These are phyloP conservation scores for Mortierella antarctica DNA, from an alignment of 192 early-diverging fungal species.

Conservation along the genomic window DNA sequence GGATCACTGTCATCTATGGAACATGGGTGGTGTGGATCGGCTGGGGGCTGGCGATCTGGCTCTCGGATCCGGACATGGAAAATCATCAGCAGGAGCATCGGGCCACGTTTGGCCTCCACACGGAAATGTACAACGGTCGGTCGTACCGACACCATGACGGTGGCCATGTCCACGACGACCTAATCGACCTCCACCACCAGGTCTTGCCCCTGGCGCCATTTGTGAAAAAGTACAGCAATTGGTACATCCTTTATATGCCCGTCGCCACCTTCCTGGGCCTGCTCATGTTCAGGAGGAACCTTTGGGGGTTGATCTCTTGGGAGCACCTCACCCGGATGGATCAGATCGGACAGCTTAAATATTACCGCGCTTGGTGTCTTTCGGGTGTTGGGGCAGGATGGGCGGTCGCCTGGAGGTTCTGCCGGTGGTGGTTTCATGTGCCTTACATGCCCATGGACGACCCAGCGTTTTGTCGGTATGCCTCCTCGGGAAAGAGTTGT, in stretches of 20 bases:
- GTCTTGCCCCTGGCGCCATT: slow-evolving; percentile 53
- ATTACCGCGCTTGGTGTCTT: slow-evolving; percentile 63
- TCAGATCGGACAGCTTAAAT: slow-evolving; percentile 51
- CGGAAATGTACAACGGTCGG: neutral
- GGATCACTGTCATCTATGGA: slow-evolving; percentile 65
- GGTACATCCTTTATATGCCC: slow-evolving; percentile 56
- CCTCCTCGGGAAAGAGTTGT: slow-evolving; percentile 43
- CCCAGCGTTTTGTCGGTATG: slow-evolving; percentile 41
- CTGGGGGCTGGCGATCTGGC: slow-evolving; percentile 59
- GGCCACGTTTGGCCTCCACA: slow-evolving; percentile 32
- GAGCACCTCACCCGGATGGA: slow-evolving; percentile 62
- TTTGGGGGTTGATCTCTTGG: slow-evolving; percentile 67
- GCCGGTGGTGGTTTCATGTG: slow-evolving; percentile 52
- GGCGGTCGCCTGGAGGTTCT: slow-evolving; percentile 56
- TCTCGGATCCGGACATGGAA: slow-evolving; percentile 52
- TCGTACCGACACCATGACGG: slow-evolving; percentile 9
- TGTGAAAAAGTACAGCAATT: slow-evolving; percentile 55
- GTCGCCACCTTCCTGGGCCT: slow-evolving; percentile 58
- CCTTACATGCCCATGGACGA: slow-evolving; percentile 52
- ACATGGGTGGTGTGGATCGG: slow-evolving; percentile 69
- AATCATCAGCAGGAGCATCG: slow-evolving; percentile 49
- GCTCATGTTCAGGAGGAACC: slow-evolving; percentile 60
- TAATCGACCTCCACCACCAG: slow-evolving; percentile 18
- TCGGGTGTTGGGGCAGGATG: slow-evolving; percentile 60
- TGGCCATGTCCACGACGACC: slow-evolving; percentile 9